These are phyloP conservation scores for Colletotrichum cuscutae DNA, from an alignment of 2,329 filamentous ascomycete species.

Conservation along the genomic window DNA sequence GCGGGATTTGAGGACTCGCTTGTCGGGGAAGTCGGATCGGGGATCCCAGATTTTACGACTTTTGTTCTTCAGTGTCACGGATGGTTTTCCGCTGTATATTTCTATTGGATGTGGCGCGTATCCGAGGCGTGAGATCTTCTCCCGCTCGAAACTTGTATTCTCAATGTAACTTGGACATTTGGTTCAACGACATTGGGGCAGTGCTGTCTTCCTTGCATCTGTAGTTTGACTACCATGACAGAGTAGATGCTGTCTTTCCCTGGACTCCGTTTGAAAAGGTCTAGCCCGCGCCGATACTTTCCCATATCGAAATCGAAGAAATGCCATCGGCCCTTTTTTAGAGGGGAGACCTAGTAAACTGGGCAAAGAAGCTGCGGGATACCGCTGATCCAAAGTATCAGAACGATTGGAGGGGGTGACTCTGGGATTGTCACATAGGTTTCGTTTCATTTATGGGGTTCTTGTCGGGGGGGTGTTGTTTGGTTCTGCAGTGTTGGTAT, in stretches of 20 bases:
- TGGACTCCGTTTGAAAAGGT: background rate
- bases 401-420: background rate
- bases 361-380: background rate
- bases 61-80: no score
- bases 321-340: background rate
- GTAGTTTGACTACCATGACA: background rate
- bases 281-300: background rate
- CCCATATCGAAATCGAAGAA: background rate
- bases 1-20: background rate
- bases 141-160: background rate
- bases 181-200: background rate
- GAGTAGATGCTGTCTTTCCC: background rate
- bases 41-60: background rate
- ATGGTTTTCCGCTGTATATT: background rate
- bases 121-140: background rate
- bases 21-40: background rate
- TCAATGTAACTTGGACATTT: background rate
- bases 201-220: background rate
- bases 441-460: constrained; percentile 9
- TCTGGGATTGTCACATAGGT: background rate
- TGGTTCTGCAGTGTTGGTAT: background rate
- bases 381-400: background rate
- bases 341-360: background rate
- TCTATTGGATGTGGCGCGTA: background rate
- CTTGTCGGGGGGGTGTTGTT: background rate